phyloP scores from a whole-genome alignment of 2,329 filamentous ascomycete genomes.

The Scedosporium aurantiacum region DNA sequence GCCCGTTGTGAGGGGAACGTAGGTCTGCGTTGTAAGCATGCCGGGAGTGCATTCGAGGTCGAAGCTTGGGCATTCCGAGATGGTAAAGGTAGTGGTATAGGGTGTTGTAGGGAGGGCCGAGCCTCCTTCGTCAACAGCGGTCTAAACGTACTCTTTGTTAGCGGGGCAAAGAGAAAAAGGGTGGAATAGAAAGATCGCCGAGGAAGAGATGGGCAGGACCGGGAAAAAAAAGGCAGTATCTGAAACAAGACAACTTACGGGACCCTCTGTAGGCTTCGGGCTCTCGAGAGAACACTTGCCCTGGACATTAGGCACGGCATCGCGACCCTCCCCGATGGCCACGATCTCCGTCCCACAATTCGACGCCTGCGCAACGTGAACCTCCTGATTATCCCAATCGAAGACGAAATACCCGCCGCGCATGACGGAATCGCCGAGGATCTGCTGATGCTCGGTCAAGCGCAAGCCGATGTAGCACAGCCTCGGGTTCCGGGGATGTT shows the following conservation, averaged over 20 bases:
- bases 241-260: not conserved
- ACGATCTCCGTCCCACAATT: constrained; percentile 29
- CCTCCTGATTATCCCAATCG: constrained; percentile 31
- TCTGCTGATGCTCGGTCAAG: constrained; percentile 28
- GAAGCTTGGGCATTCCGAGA: constrained; percentile 1
- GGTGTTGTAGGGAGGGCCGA: constrained; percentile 3
- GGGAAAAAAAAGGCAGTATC: not conserved
- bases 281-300: constrained; percentile 19
- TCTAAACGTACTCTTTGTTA: not conserved
- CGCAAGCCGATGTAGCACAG: constrained; percentile 32
- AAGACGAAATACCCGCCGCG: constrained; percentile 35
- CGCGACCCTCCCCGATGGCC: constrained; percentile 20
- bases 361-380: constrained; percentile 30
- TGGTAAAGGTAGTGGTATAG: constrained; percentile 4
- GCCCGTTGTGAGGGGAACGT: not conserved
- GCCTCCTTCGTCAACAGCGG: not conserved
- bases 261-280: not conserved
- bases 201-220: not conserved
- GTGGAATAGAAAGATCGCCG: not conserved
- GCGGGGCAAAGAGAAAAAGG: not conserved
- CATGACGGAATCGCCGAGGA: constrained; percentile 31
- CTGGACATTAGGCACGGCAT: constrained; percentile 21
- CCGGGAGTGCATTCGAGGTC: not conserved
- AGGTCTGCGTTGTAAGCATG: not conserved
- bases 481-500: constrained; percentile 14